Conservation (phyloP, 345 rosid species). For the Aquilaria malaccensis region DNA sequence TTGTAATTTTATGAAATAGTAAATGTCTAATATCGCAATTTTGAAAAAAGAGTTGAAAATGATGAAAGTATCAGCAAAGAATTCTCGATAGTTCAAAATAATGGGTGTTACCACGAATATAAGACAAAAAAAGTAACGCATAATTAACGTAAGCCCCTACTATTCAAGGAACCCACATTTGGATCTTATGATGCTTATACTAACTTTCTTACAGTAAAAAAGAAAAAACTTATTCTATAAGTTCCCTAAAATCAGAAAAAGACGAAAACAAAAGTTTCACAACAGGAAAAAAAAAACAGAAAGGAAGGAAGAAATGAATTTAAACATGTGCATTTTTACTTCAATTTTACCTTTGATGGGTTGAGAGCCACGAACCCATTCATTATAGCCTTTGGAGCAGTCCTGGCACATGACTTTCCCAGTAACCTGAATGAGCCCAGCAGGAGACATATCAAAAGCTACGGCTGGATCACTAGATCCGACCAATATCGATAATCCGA, state of each 20-base stretch:
- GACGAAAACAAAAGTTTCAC: no score
- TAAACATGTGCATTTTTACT: no score
- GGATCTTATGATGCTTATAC: no score
- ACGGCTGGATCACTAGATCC: constrained; percentile 2
- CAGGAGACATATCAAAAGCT: constrained; percentile 6
- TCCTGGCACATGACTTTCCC: constrained; percentile 80
- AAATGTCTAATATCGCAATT: no score
- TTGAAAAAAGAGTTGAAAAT: no score
- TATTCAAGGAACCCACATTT: no score
- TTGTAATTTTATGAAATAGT: no score
- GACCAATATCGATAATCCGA: constrained; percentile 11
- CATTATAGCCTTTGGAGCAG: constrained; percentile 50
- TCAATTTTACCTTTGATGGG: constrained; percentile 53
- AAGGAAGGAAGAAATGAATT: not conserved
- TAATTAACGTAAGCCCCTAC: no score
- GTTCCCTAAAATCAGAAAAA: not conserved
- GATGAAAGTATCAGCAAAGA: no score
- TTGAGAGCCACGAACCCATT: constrained; percentile 50
- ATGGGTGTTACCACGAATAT: no score
- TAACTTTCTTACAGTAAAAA: not conserved
- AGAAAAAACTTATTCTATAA: not conserved
- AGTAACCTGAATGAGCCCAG: constrained; percentile 40
- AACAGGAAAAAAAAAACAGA: not conserved
- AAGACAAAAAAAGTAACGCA: no score
- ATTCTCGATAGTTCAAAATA: no score